Conservation (phyloP, 2,329 filamentous ascomycete species). For the Fusarium verticillioides region DNA sequence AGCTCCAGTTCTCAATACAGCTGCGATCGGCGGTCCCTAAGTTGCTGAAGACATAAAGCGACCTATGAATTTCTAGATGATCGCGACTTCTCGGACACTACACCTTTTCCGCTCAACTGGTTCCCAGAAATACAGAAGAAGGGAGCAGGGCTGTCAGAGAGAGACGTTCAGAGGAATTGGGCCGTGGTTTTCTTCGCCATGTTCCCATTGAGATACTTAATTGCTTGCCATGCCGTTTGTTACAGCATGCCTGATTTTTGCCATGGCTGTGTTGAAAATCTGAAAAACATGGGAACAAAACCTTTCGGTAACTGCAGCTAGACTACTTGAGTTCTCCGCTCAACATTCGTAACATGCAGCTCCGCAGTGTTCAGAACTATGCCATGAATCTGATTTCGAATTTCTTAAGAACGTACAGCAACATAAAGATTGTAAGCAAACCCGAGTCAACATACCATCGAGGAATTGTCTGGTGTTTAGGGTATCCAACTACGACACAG, state of each 20-base stretch:
- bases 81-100: neutral
- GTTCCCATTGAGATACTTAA: fast-evolving
- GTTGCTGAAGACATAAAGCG: too few relatives aligned
- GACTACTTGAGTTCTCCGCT: too few relatives aligned
- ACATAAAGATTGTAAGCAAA: too few relatives aligned
- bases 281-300: too few relatives aligned
- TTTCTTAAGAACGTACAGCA: neutral
- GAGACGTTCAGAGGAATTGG: neutral
- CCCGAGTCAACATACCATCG: fast-evolving
- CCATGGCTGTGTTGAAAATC: neutral
- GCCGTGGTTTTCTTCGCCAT: neutral
- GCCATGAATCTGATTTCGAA: fast-evolving
- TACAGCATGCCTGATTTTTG: neutral
- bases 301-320: too few relatives aligned
- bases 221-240: neutral
- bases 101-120: neutral
- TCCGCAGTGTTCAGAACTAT: fast-evolving
- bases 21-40: too few relatives aligned
- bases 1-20: neutral
- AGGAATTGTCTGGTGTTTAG: neutral
- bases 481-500: fast-evolving
- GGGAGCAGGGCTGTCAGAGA: neutral
- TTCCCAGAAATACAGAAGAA: neutral
- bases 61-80: fast-evolving
- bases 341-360: too few relatives aligned